Percentiles rank a stretch among this genome's conserved stretches.
phyloP scores from a whole-genome alignment of 1,284 basidiomycete genomes.

The Trichosporon ovoides region DNA sequence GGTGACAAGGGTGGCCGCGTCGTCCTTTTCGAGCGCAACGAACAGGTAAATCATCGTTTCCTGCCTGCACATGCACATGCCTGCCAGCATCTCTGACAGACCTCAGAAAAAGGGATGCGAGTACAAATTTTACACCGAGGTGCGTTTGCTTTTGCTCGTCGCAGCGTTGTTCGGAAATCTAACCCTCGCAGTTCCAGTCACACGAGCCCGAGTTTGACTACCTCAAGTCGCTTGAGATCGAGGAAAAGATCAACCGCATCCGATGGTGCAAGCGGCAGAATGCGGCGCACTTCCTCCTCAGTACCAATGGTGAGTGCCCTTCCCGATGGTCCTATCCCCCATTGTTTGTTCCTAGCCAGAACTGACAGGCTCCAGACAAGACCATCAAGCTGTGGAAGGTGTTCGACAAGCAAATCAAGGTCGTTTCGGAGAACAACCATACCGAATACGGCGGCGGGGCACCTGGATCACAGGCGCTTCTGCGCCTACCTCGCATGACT shows the following conservation, averaged over 20 bases:
- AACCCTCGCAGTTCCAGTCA: conserved; percentile 64
- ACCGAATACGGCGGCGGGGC: conserved; percentile 59
- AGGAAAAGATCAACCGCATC: conserved; percentile 99
- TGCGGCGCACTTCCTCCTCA: conserved; percentile 91
- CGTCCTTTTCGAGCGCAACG: conserved; percentile 97
- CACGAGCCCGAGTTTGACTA: conserved; percentile 99
- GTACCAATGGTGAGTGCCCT: conserved; percentile 76
- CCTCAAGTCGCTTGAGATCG: conserved; percentile 98
- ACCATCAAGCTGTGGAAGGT: conserved; percentile 99
- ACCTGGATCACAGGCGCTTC: conserved; percentile 56
- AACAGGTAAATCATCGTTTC: conserved; percentile 64
- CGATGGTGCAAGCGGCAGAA: conserved; percentile 99
- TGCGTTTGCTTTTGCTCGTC: conserved; percentile 20
- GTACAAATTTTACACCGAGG: conserved; percentile 99
- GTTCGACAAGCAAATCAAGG: conserved; percentile 93
- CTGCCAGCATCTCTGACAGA: neutral
- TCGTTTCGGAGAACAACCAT: conserved; percentile 95
- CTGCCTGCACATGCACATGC: neutral
- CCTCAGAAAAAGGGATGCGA: conserved; percentile 98
- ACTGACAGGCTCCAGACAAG: conserved; percentile 65
- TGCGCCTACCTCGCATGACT: conserved; percentile 81
- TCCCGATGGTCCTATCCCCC: neutral
- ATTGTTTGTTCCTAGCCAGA: no score
- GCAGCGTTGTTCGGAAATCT: neutral
- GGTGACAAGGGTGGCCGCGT: conserved; percentile 99